Percentiles rank a stretch among this genome's conserved stretches.
phyloP scores from a whole-genome alignment of 2,329 filamentous ascomycete genomes.

The Xylaria sp. region DNA sequence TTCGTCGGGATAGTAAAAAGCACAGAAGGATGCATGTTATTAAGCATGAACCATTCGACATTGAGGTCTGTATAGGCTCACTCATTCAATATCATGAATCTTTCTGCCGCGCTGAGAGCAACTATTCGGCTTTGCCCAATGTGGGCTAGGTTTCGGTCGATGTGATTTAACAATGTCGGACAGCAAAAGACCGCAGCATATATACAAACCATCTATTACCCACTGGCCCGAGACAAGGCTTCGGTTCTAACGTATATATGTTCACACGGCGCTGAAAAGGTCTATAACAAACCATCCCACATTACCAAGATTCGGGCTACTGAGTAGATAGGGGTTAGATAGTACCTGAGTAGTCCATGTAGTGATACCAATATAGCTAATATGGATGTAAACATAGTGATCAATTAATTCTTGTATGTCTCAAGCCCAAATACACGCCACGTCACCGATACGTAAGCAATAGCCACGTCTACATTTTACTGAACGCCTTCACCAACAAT shows the following conservation, averaged over 20 bases:
- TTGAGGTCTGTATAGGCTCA: neutral
- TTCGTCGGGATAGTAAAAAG: neutral
- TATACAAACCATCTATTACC: neutral
- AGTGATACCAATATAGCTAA: neutral
- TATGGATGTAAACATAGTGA: neutral
- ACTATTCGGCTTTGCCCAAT: neutral
- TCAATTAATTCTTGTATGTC: neutral
- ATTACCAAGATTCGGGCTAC: neutral
- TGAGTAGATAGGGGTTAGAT: neutral
- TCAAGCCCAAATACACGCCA: neutral
- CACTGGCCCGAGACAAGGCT: neutral
- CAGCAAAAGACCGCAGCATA: neutral
- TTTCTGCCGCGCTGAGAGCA: neutral
- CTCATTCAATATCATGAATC: neutral
- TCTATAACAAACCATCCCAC: neutral
- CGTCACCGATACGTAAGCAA: constrained; percentile 14
- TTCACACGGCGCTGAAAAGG: neutral
- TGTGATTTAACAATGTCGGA: neutral
- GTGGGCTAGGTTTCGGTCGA: neutral
- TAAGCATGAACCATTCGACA: neutral
- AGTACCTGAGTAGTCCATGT: neutral
- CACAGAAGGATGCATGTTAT: neutral
- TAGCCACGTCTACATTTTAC: constrained; percentile 1
- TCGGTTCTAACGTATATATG: neutral
- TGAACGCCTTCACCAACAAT: neutral